Conservation (phyloP, 2,329 filamentous ascomycete genomes). For the Thielaviopsis euricoi region DNA sequence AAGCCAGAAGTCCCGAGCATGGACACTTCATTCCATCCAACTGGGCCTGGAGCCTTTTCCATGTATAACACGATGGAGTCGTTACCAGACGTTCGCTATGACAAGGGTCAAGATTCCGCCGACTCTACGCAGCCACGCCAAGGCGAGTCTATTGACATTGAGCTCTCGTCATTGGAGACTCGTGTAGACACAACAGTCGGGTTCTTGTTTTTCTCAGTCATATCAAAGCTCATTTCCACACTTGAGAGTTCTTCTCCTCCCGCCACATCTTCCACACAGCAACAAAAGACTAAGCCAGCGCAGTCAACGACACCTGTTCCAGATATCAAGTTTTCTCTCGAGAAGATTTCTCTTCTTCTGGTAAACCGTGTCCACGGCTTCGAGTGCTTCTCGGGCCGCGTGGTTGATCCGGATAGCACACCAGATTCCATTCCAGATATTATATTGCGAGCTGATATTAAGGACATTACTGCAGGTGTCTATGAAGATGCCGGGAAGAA, state of each 20-base stretch:
- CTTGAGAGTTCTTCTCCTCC: conserved; percentile 18
- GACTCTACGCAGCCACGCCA: neutral
- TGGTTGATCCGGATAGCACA: conserved; percentile 20
- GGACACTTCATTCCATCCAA: conserved; percentile 1
- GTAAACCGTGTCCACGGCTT: conserved; percentile 37
- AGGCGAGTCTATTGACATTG: conserved; percentile 31
- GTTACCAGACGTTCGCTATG: conserved; percentile 1
- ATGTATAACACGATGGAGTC: conserved; percentile 9
- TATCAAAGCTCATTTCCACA: conserved; percentile 31
- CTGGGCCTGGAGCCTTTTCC: conserved; percentile 7
- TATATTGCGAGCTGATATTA: conserved; percentile 33
- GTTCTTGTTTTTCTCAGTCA: conserved; percentile 35
- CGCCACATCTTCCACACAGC: neutral
- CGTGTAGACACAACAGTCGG: conserved; percentile 41
- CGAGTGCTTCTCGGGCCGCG: conserved; percentile 31
- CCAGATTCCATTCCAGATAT: conserved; percentile 21
- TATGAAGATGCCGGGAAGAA: conserved; percentile 11
- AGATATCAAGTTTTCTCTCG: conserved; percentile 27
- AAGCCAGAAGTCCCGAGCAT: neutral
- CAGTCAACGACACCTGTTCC: conserved; percentile 15
- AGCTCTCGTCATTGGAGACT: conserved; percentile 33
- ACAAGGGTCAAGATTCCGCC: conserved; percentile 13
- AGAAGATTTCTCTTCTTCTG: conserved; percentile 37
- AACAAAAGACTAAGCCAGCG: neutral
- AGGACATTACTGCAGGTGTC: conserved; percentile 18